Evolutionary conservation across 306 rosid species (phyloP), one percentile per base, ranked within the genome.

Genomic region (Cicer chorassanicum): DNA sequence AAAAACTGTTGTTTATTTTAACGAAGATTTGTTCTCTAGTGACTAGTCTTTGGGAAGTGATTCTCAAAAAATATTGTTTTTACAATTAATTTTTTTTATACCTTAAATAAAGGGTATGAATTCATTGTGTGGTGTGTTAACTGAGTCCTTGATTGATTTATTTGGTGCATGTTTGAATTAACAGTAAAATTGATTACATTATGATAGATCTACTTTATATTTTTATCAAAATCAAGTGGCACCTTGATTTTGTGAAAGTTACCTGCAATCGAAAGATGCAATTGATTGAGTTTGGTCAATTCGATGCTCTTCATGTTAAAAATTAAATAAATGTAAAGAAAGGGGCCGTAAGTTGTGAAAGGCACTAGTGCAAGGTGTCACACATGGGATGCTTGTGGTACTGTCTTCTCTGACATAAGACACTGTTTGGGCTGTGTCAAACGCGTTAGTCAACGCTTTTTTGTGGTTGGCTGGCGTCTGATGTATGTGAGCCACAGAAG

Each of bases 361-460:
- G 79, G 12, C 11, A 60, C 66, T 60, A 18, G 68, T 45, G 73
- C 12, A 34, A 43, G 55, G 75, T 34, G 57, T 29, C 45, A 6
- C 69, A 55, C 48, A 46, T 76, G 78, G 51, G 65, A 29, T 49
- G 73, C 38, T 66, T 1, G 72, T 72, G 10, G 75, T 34, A 1
- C 9, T 55, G 83, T 36, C 71, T 60, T 79, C 51, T 80, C 73
- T 81, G 85, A 78, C 74, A 39, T 4, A 9, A 66, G 21, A 18
- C 57, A 19, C 13, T 10, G 40, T 72, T 5, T 38, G 43, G 10
- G 24, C 29, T 3, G 24, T 69, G 73, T 2, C 0, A 45, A 18
- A 70, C 9, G 41, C 10, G 9, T 13, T 15, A 61, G 90, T 86
- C 89, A 86, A 90, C 89, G 68, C 86, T 78, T 77, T 77, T 65